Evolutionary conservation across 225 moss, liverwort and hornwort species (phyloP), one percentile per base, ranked within the genome.

Genomic region (Marchantia polymorpha): DNA sequence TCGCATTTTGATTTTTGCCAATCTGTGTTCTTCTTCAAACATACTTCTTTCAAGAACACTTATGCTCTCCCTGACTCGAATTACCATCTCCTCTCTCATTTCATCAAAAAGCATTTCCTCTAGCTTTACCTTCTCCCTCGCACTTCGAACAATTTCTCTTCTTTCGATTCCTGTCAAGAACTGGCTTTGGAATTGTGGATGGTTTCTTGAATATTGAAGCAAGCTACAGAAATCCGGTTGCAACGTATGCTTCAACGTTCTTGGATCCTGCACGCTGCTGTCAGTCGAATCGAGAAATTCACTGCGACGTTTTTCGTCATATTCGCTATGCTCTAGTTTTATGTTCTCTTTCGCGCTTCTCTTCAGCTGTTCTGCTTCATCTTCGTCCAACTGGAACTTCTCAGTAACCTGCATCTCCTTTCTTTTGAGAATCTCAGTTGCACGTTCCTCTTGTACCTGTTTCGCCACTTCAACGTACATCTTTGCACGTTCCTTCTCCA

Each of bases 21-120:
- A 77, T 22, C 56, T 47, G 75, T 64, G 61, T 2, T 77, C 73
- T 16, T 84, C 82, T n/a, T 81, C 78, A 77, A 82, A 80, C 25
- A 78, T 19, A 22, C 20, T 64, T 30, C 52, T 75, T 31, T 84
- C 84, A 30, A 80, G 48, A 12, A 17, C 74, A 69, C 31, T 47
- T 52, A 83, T 64, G 22, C 23, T 75, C 20, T 82, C 52, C 10
- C 65, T 78, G 7, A 81, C 78, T 49, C 77, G 78, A 12, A 64
- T 25, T 20, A 82, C 26, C 31, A 83, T 72, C 27, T 73, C 75
- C 12, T 83, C 74, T 58, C 77, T 82, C 74, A 87, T 78, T 26
- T 79, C 59, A 48, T 87, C 52, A 12, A 78, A 12, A n/a, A 79
- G 15, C 1, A 54, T 1, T 3, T 84, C 82, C 56, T 78, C 80